These are phyloP conservation scores for Domatiomyces catenatus DNA, from an alignment of 2,329 filamentous ascomycete genomes.

Conservation along the genomic window DNA sequence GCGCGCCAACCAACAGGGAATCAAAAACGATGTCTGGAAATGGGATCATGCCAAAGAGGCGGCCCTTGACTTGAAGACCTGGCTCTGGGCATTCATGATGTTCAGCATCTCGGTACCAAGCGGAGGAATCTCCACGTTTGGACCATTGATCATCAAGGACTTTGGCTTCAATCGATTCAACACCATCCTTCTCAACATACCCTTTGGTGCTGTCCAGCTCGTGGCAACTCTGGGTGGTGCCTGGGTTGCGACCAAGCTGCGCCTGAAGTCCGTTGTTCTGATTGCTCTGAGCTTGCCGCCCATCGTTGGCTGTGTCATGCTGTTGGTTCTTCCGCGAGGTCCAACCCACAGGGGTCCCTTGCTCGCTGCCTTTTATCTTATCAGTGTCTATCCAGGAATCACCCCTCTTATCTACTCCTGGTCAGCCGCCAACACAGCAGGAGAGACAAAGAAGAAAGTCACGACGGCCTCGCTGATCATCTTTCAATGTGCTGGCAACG, in stretches of 20 bases:
- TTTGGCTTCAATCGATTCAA: slow-evolving; percentile 14
- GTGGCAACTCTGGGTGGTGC: slow-evolving; percentile 44
- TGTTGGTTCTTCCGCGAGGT: slow-evolving; percentile 36
- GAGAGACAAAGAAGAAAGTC: slow-evolving; percentile 55
- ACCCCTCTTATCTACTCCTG: slow-evolving; percentile 56
- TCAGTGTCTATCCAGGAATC: slow-evolving; percentile 45
- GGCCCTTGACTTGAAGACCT: slow-evolving; percentile 43
- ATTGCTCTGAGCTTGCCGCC: slow-evolving; percentile 40
- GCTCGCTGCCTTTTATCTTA: slow-evolving; percentile 35
- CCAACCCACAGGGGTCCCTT: slow-evolving; percentile 34
- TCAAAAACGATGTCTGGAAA: slow-evolving; percentile 32
- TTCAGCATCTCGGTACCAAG: slow-evolving; percentile 34
- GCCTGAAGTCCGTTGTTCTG: slow-evolving; percentile 42
- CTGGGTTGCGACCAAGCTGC: slow-evolving; percentile 38
- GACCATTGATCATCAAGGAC: slow-evolving; percentile 13
- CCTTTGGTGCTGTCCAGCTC: slow-evolving; percentile 35
- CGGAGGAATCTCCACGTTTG: slow-evolving; percentile 14
- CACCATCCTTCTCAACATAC: slow-evolving; percentile 16
- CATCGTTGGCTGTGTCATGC: slow-evolving; percentile 40
- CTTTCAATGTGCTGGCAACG: slow-evolving; percentile 49
- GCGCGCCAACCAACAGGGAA: slow-evolving; percentile 34
- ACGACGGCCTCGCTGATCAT: slow-evolving; percentile 51
- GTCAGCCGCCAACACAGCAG: slow-evolving; percentile 47
- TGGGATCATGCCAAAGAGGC: slow-evolving; percentile 41
- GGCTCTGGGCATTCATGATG: slow-evolving; percentile 41